Evolutionary conservation across 345 rosid species (phyloP).

Genomic region (Euphorbia pulcherrima): DNA sequence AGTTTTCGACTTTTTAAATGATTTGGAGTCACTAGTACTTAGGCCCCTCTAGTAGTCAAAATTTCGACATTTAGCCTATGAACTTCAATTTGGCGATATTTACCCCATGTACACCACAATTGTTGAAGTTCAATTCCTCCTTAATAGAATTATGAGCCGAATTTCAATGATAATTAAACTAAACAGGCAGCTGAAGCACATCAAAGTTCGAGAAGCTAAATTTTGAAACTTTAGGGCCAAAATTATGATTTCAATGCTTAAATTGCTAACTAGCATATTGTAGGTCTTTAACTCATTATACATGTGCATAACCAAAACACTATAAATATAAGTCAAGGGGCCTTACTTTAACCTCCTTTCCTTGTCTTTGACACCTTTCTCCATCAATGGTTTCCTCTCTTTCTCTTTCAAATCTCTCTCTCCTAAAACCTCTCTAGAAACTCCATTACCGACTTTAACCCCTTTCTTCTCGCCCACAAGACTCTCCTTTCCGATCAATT

Average conservation of each 20-base stretch:
- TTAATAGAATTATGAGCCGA: too few relatives aligned
- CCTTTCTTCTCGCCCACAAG: constrained; percentile 23
- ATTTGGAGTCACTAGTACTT: too few relatives aligned
- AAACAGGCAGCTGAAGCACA: too few relatives aligned
- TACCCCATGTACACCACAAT: too few relatives aligned
- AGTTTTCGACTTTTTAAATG: too few relatives aligned
- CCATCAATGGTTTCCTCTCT: constrained; percentile 59
- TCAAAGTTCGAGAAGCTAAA: not conserved
- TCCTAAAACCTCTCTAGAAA: constrained; percentile 30
- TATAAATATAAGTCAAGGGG: not conserved
- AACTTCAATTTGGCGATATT: too few relatives aligned
- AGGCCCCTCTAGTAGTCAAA: too few relatives aligned
- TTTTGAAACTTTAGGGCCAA: not conserved
- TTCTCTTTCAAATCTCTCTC: constrained; percentile 37
- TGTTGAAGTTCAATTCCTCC: too few relatives aligned
- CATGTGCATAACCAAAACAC: not conserved
- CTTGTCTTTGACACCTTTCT: constrained; percentile 48
- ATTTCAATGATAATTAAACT: too few relatives aligned
- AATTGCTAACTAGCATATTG: not conserved
- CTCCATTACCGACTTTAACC: constrained; percentile 24
- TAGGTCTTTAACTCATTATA: not conserved
- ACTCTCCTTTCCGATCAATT: constrained; percentile 27
- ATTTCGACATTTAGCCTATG: too few relatives aligned
- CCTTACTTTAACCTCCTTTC: constrained; percentile 53
- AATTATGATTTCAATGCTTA: not conserved